A percentile compares a stretch with the other conserved stretches of the same genome.
Conservation (phyloP, 2,329 filamentous ascomycete genomes). For the Gliomastix tumulicola region DNA sequence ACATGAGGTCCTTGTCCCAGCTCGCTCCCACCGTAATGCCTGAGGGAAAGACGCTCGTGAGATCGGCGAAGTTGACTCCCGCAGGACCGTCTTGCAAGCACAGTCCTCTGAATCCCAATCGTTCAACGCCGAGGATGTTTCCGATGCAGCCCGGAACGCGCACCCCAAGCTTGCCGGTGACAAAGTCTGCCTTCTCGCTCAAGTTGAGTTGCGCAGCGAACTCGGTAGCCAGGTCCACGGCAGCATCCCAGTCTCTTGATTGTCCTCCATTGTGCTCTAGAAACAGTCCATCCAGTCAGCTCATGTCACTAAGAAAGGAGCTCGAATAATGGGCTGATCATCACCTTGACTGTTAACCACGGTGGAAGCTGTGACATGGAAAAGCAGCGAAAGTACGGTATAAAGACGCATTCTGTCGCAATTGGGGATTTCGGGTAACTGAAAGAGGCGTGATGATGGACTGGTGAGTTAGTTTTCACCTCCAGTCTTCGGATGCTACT, state of each 20-base stretch:
- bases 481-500: no score
- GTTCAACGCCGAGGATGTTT: constrained; percentile 27
- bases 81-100: constrained; percentile 78
- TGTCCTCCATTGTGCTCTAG: no score
- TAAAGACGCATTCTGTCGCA: no score
- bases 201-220: constrained; percentile 18
- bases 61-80: constrained; percentile 62
- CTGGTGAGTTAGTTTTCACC: no score
- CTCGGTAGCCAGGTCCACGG: constrained; percentile 24
- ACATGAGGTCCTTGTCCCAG: constrained; percentile 72
- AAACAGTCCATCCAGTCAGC: no score
- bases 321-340: no score
- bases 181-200: constrained; percentile 21
- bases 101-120: constrained; percentile 39
- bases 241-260: constrained; percentile 26
- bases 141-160: constrained; percentile 24
- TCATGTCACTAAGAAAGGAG: no score
- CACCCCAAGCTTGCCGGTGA: constrained; percentile 24
- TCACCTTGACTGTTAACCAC: no score
- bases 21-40: constrained; percentile 73
- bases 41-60: constrained; percentile 68
- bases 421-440: no score
- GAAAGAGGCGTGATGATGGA: no score
- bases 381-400: no score
- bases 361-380: no score